A percentile compares a stretch with the other conserved stretches of the same genome.
Conservation (phyloP, 768 basidiomycete genomes). For the Stropharia rugosoannulata region DNA sequence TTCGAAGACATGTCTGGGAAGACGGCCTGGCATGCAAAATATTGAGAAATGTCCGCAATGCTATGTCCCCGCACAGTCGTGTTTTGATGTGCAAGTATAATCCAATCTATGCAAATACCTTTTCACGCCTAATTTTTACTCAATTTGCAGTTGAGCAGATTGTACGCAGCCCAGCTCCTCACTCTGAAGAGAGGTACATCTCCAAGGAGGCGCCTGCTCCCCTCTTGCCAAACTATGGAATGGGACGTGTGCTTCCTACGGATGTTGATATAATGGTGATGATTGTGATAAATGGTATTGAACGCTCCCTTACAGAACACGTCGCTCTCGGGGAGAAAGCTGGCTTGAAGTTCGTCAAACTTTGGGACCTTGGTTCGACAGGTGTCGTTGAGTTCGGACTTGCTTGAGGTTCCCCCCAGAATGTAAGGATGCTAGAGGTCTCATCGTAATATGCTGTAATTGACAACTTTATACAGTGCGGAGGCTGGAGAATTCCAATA, state of each 20-base stretch:
- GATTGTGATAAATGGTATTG: slow-evolving; percentile 37
- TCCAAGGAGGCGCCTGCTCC: slow-evolving; percentile 36
- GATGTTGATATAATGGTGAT: slow-evolving; percentile 45
- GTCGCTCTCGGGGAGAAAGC: slow-evolving; percentile 31
- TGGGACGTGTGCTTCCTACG: slow-evolving; percentile 29
- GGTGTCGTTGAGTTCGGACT: slow-evolving; percentile 29
- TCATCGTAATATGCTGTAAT: no score
- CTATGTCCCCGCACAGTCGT: slow-evolving; percentile 29
- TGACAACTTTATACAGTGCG: no score
- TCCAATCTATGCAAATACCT: no score
- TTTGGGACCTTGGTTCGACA: slow-evolving; percentile 35
- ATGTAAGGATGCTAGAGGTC: no score
- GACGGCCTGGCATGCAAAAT: slow-evolving; percentile 28
- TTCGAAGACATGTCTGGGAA: slow-evolving; percentile 33
- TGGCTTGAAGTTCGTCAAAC: slow-evolving; percentile 35
- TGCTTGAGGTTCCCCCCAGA: background rate
- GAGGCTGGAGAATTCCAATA: no score
- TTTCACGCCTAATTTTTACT: no score
- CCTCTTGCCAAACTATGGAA: slow-evolving; percentile 46
- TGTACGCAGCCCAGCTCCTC: slow-evolving; percentile 18
- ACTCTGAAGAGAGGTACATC: slow-evolving; percentile 31
- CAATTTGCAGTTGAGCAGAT: slow-evolving; percentile 32
- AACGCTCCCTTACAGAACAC: slow-evolving; percentile 41
- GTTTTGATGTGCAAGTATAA: slow-evolving; percentile 30
- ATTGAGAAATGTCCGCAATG: slow-evolving; percentile 27